Evolutionary conservation across 306 rosid genomes (phyloP).

Genomic region (Astragalus glycyphyllos): DNA sequence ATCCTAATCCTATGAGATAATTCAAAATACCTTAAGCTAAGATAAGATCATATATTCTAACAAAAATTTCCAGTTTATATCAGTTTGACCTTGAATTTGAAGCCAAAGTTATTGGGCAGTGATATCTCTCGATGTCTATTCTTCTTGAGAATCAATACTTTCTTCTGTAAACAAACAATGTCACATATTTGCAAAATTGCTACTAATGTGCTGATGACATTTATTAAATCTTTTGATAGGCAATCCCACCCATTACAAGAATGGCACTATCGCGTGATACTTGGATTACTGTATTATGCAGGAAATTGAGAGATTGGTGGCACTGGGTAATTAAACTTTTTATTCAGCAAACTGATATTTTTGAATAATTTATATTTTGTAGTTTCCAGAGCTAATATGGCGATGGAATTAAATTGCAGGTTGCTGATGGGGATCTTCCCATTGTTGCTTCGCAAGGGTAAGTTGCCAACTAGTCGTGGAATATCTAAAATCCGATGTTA

Average conservation of each 20-base stretch:
- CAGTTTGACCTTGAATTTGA: conserved; percentile 8
- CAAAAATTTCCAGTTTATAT: not conserved
- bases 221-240: conserved; percentile 55
- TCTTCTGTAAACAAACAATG: conserved; percentile 24
- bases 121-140: conserved; percentile 17
- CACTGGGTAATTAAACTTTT: conserved; percentile 72
- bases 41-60: no score
- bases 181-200: conserved; percentile 38
- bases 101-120: conserved; percentile 33
- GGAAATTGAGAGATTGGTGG: conserved; percentile 99
- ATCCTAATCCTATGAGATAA: no score
- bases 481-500: conserved; percentile 35
- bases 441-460: conserved; percentile 95
- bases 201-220: conserved; percentile 38
- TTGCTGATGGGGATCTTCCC: conserved; percentile 91
- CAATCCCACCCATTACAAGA: conserved; percentile 92
- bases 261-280: conserved; percentile 95
- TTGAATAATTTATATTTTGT: conserved; percentile 36
- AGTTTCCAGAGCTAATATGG: conserved; percentile 40
- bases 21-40: no score
- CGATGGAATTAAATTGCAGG: conserved; percentile 61
- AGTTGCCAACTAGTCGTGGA: conserved; percentile 51
- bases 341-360: conserved; percentile 41
- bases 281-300: conserved; percentile 90
- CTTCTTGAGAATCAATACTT: conserved; percentile 17